Evolutionary conservation across 2,329 filamentous ascomycete species (phyloP).

Genomic region (Fusarium annulatum): DNA sequence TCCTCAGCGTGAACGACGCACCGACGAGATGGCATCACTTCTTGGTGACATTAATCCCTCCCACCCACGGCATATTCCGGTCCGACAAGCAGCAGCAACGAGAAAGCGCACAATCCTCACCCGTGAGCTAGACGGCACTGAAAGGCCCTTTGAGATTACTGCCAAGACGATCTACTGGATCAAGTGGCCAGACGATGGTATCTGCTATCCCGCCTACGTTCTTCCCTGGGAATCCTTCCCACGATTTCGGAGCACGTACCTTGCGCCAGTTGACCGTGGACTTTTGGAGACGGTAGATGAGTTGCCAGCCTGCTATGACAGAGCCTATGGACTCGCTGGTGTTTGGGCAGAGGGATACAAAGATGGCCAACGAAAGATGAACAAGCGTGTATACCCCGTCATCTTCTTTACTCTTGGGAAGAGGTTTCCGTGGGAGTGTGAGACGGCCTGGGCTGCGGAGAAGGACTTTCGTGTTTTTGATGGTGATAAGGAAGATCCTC

Average conservation of each 20-base stretch:
- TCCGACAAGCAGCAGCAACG: neutral
- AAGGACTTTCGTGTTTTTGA: neutral
- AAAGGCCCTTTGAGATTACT: neutral
- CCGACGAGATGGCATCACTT: neutral
- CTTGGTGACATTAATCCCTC: neutral
- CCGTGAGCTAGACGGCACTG: neutral
- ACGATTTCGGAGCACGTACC: neutral
- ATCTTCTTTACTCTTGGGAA: neutral
- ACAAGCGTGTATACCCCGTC: neutral
- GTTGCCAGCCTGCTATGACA: neutral
- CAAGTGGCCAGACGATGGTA: neutral
- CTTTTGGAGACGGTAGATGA: neutral
- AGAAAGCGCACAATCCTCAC: neutral
- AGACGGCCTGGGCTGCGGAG: neutral
- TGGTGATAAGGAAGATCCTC: neutral
- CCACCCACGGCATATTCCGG: fast-evolving
- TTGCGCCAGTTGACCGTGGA: neutral
- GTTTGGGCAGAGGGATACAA: neutral
- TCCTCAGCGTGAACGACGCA: no score
- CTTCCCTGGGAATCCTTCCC: neutral
- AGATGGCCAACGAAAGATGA: neutral
- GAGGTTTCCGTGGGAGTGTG: neutral
- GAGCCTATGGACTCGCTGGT: neutral
- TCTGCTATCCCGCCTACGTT: neutral
- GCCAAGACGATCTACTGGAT: neutral